These are phyloP conservation scores for Monosporozyma aquatica DNA, from an alignment of 805 yeast genomes.

Conservation along the genomic window DNA sequence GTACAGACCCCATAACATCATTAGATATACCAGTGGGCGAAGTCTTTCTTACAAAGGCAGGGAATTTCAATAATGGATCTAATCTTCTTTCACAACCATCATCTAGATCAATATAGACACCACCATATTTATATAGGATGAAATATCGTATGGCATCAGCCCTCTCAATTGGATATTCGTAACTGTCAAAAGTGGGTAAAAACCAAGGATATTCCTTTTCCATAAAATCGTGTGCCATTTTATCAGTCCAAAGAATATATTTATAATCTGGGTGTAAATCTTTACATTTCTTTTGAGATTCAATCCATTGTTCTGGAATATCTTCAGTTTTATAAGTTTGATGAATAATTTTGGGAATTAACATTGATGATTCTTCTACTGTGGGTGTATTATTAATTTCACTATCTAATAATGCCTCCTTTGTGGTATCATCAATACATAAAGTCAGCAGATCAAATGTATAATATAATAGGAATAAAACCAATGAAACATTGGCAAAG, in stretches of 20 bases:
- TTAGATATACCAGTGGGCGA: constrained; percentile 84
- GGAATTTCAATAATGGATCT: constrained; percentile 69
- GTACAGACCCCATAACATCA: constrained; percentile 85
- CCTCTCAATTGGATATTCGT: constrained; percentile 72
- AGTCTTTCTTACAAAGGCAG: constrained; percentile 80
- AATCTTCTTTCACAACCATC: constrained; percentile 71
- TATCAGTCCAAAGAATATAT: constrained; percentile 85
- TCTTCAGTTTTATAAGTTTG: constrained; percentile 78
- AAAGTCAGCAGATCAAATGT: constrained; percentile 64
- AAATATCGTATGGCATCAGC: constrained; percentile 89
- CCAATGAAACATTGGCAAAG: constrained; percentile 45
- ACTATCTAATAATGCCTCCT: constrained; percentile 44
- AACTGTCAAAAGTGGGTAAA: constrained; percentile 61
- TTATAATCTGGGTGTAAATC: constrained; percentile 79
- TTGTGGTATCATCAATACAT: constrained; percentile 55
- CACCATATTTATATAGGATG: constrained; percentile 73
- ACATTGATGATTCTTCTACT: background rate
- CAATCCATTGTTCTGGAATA: constrained; percentile 72
- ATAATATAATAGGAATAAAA: constrained; percentile 45
- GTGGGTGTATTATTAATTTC: constrained; percentile 32
- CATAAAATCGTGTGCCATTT: constrained; percentile 68
- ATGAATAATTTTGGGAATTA: constrained; percentile 81
- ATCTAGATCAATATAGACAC: constrained; percentile 80
- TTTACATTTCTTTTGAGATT: constrained; percentile 65
- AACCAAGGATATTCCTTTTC: constrained; percentile 79